Conservation (phyloP, 2,329 filamentous ascomycete genomes). For the Phyllachora maydis region DNA sequence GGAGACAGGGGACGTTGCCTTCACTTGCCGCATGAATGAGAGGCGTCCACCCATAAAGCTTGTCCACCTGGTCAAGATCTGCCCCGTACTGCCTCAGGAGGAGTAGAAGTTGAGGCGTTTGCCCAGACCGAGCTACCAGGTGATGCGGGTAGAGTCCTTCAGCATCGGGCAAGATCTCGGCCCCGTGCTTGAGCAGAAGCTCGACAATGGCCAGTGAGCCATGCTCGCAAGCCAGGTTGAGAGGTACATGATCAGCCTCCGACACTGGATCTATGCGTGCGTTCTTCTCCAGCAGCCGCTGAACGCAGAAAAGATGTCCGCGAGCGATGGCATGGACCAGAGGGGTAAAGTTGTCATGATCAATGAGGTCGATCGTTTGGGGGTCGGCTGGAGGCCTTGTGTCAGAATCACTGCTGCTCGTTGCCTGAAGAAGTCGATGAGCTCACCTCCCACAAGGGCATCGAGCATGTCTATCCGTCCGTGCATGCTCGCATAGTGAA, state of each 20-base stretch:
- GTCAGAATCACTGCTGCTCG: slow-evolving; percentile 3
- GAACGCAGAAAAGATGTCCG: slow-evolving; percentile 60
- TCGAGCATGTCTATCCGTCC: slow-evolving; percentile 71
- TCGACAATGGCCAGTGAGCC: slow-evolving; percentile 71
- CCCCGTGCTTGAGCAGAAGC: slow-evolving; percentile 60
- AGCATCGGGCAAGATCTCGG: slow-evolving; percentile 75
- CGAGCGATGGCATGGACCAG: slow-evolving; percentile 91
- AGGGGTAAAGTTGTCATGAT: slow-evolving; percentile 94
- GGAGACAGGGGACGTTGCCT: slow-evolving; percentile 75
- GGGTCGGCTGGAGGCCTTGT: slow-evolving; percentile 35
- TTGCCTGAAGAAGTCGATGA: slow-evolving; percentile 1
- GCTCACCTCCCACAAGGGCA: slow-evolving; percentile 41
- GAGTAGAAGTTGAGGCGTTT: slow-evolving; percentile 58
- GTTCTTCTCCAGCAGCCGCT: slow-evolving; percentile 53
- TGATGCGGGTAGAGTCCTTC: slow-evolving; percentile 96
- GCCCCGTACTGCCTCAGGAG: slow-evolving; percentile 72
- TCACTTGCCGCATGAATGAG: slow-evolving; percentile 93
- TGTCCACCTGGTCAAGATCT: slow-evolving; percentile 81
- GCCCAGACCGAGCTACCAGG: slow-evolving; percentile 74
- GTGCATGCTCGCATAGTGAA: slow-evolving; percentile 95
- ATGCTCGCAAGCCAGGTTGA: slow-evolving; percentile 90
- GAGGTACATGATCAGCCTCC: slow-evolving; percentile 77
- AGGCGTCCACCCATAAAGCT: slow-evolving; percentile 93
- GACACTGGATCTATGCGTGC: slow-evolving; percentile 75
- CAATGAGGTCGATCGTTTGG: slow-evolving; percentile 66